Conservation (phyloP, 208 protist species). For the Trypanosoma conorhini region DNA sequence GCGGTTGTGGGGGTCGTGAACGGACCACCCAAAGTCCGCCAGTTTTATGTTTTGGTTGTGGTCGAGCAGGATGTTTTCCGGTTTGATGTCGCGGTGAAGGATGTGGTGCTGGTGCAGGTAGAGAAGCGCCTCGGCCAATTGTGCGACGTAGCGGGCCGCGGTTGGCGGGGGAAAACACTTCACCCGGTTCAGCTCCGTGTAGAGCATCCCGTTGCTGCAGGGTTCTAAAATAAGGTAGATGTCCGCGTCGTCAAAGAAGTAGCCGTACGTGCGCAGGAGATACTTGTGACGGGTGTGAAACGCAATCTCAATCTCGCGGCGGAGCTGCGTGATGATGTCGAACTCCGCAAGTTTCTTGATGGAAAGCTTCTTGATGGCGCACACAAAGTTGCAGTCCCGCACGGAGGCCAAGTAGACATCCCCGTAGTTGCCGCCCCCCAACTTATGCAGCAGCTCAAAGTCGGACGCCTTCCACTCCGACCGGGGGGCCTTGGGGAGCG, state of each 20-base stretch:
- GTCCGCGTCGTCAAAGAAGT: conserved; percentile 97
- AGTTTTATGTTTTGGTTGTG: conserved; percentile 97
- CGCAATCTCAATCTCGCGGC: conserved; percentile 99
- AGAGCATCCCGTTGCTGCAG: conserved; percentile 98
- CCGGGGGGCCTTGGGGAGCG: conserved; percentile 58
- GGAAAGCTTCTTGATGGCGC: conserved; percentile 97
- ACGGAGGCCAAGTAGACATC: conserved; percentile 98
- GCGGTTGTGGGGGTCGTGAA: conserved; percentile 94
- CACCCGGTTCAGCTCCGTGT: conserved; percentile 95
- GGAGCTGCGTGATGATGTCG: conserved; percentile 97
- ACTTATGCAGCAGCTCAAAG: conserved; percentile 95
- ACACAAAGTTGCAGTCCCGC: conserved; percentile 96
- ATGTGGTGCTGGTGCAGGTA: conserved; percentile 98
- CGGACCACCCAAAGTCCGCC: conserved; percentile 99
- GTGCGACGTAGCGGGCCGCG: conserved; percentile 92
- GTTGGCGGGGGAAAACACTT: conserved; percentile 83
- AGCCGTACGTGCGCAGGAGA: conserved; percentile 97
- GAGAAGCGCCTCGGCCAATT: conserved; percentile 94
- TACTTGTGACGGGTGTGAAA: conserved; percentile 98
- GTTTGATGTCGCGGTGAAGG: conserved; percentile 97
- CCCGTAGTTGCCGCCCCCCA: conserved; percentile 98
- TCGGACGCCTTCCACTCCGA: conserved; percentile 87
- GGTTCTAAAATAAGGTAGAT: conserved; percentile 99
- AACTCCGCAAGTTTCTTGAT: conserved; percentile 96
- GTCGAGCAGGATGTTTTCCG: conserved; percentile 93